Conservation (phyloP, 1,284 basidiomycete species). For the Hortiboletus rubellus region DNA sequence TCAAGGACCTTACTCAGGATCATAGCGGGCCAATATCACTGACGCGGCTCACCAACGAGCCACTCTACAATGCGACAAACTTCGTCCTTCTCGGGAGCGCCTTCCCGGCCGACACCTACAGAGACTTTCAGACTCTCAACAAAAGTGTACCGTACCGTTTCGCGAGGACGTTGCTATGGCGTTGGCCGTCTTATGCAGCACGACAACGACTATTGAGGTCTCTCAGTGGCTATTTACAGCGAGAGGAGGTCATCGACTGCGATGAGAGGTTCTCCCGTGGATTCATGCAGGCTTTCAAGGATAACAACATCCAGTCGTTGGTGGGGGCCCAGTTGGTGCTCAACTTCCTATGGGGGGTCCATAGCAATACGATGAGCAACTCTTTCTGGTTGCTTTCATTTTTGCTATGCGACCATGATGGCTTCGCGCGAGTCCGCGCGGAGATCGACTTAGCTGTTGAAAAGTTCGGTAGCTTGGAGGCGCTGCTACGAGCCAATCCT, state of each 20-base stretch:
- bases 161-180: constrained; percentile 13
- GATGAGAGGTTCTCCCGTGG: constrained; percentile 10
- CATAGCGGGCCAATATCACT: constrained; percentile 12
- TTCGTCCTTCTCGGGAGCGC: constrained; percentile 17
- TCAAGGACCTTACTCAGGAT: constrained; percentile 4
- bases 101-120: constrained; percentile 21
- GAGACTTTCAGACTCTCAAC: constrained; percentile 24
- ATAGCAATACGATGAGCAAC: constrained; percentile 26
- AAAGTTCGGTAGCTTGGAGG: constrained; percentile 13
- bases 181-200: constrained; percentile 20
- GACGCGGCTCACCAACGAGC: constrained; percentile 13
- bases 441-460: constrained; percentile 24
- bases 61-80: constrained; percentile 23
- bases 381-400: constrained; percentile 22
- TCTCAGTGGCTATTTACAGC: constrained; percentile 17
- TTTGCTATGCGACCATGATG: constrained; percentile 16
- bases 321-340: constrained; percentile 25
- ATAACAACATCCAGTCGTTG: constrained; percentile 18
- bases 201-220: constrained; percentile 10
- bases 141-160: constrained; percentile 25
- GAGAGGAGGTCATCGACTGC: constrained; percentile 1
- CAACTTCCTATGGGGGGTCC: constrained; percentile 27
- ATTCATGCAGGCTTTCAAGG: constrained; percentile 19
- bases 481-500: constrained; percentile 14
- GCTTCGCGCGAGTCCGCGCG: constrained; percentile 18